Base-by-base conservation (phyloP, 371 early-diverging fungal genomes). In the Saksenaea vasiformis region DNA sequence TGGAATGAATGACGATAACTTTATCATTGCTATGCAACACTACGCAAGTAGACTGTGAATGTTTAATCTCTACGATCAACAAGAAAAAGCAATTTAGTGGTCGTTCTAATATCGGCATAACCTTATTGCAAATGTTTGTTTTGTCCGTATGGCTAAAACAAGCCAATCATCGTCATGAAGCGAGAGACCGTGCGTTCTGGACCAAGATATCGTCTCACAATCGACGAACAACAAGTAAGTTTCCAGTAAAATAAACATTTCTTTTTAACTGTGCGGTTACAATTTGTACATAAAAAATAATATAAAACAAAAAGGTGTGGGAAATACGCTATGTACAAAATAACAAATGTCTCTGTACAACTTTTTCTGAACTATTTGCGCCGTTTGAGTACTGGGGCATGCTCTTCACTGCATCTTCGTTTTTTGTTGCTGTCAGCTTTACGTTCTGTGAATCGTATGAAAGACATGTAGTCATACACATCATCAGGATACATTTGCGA, bases 391-490 rank as follows among this genome's bases (percentile, higher is more conserved):
- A 11, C 51, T 22, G 51, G 51, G 22, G 22, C 51, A 19, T 47
- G 51, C 17, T 47, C 19, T 22, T 47, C 51, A 11, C 51, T 47
- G 17, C 10, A 47, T 47, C 51, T 17, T 47, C 51, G 51, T 22
- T 47, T 47, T 47, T 47, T 47, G 24, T 7, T 10, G 24, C 22
- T 47, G 1, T 47, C 51, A 3, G 8, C 17, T 47, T 47, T 47
- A 22, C 22, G 51, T 31, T 63, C 64, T 11, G 64, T 58, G 28
- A 64, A 75, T 19, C 65, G 51, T 22, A 65, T 60, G 14, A 70
- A 68, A 13, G 75, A 69, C 36, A 64, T 65, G 59, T 69, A 65
- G 41, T 74, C 73, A 24, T 73, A 70, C 0, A 79, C 73, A 13
- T 64, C 19, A 7, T 59, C 11, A 28, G 80, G 77, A 37, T 68